Base-by-base conservation (phyloP, 805 yeast species). In the Suhomyces xylopsoci region DNA sequence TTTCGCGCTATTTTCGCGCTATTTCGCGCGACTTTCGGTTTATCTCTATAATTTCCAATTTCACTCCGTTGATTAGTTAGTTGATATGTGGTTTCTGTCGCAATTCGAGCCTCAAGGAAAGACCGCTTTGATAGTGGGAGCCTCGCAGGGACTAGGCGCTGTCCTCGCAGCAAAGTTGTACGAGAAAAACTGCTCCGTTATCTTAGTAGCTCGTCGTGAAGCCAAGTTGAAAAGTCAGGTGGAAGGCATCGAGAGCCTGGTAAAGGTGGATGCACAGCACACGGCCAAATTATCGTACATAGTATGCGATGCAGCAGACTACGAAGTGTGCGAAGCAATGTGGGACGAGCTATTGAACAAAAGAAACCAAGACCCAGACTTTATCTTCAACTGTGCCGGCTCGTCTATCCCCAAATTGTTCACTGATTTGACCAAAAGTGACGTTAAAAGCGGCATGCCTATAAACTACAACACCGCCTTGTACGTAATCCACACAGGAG, bases 81-180 rank as follows among this genome's bases (percentile, higher is more conserved):
- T 32, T 32, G 36, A 32, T 32, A 50, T 45, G 65, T 67, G 60
- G 51, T 60, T 63, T 12, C 54, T 47, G 14, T 40, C 52, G 3
- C 53, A 69, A 32, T 67, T 74, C 48, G 56, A 62, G 36, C 67
- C 81, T 9, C 72, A 77, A 48, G 79, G 80, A 25, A 81, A 79
- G 63, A 65, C 81, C 1, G 91, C 87, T 2, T 78, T 93, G 15
- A 78, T 93, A n/a, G 82, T 96, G 0, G 99, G 99, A 3, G 98
- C 90, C 0, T 90, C 97, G 0, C 99, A 93, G 63, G 99, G 99
- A 0, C 74, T 93, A 1, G 99, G 99, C 0, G 84, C 84, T 3
- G 88, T 87, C 38, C 68, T 93, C 52, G 96, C 96, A 0, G 71
- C 73, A 42, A 76, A 80, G 51, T 71, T 85, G 45, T 81, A 78